phyloP scores from a whole-genome alignment of 352 stramenopile genomes.

The Halophytophthora batemanensis region DNA sequence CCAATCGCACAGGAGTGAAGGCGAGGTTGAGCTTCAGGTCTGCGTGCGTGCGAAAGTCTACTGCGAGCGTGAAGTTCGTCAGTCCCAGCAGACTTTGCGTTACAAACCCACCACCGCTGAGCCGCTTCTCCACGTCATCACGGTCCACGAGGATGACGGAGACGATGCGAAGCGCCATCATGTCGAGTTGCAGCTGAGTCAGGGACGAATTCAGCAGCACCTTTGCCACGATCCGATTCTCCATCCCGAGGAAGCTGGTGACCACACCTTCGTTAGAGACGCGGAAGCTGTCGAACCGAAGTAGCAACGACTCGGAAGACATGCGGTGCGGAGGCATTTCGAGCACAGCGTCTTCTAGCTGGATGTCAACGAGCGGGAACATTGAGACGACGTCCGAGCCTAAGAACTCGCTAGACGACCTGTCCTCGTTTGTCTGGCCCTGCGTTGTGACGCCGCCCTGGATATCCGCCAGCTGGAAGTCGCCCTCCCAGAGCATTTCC shows the following conservation, averaged over 20 bases:
- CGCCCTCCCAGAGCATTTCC: slow-evolving; percentile 69
- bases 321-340: slow-evolving; percentile 80
- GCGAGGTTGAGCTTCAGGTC: slow-evolving; percentile 55
- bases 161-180: slow-evolving; percentile 67
- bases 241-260: slow-evolving; percentile 58
- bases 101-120: slow-evolving; percentile 37
- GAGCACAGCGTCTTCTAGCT: slow-evolving; percentile 61
- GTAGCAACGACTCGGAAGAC: slow-evolving; percentile 66
- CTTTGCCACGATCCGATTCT: slow-evolving; percentile 77
- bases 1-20: slow-evolving; percentile 60
- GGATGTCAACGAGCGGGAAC: slow-evolving; percentile 76
- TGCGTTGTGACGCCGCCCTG: slow-evolving; percentile 14
- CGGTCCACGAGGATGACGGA: slow-evolving; percentile 70
- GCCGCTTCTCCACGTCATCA: slow-evolving; percentile 23
- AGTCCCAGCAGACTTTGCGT: slow-evolving; percentile 72
- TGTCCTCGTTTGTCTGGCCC: slow-evolving; percentile 7
- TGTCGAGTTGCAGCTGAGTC: slow-evolving; percentile 62
- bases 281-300: slow-evolving; percentile 66
- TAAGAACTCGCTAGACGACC: slow-evolving; percentile 24
- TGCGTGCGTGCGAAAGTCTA: slow-evolving; percentile 59
- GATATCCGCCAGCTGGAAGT: slow-evolving; percentile 57
- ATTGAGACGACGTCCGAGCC: slow-evolving; percentile 75
- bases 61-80: slow-evolving; percentile 51
- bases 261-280: slow-evolving; percentile 65
- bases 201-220: slow-evolving; percentile 83